Evolutionary conservation across 148 eudicot genomes (phyloP), one percentile per base, ranked within the genome.

Genomic region (Simmondsia chinensis): DNA sequence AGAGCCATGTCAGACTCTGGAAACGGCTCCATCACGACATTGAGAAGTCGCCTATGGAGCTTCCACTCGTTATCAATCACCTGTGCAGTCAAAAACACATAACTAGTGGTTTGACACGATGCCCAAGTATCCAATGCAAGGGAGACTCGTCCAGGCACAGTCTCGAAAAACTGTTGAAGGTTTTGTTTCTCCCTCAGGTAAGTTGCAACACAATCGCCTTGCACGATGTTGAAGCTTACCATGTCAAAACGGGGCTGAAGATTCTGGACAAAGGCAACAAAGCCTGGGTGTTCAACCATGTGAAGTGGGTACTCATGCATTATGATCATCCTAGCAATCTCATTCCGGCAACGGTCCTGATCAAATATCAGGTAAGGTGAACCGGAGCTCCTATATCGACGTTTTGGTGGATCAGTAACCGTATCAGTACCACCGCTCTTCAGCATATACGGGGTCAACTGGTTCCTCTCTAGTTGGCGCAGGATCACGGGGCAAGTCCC

Each of bases 21-120:
- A 44, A 70, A 79, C 0, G 94, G 94, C 43, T 77, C 96, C 89
- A 80, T 83, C 12, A 87, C 77, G 33, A 83, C 79, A 39, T 77
- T 87, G 4, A 87, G 80, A 37, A 83, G 68, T 46, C 79, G 82
- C 43, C 72, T 60, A 22, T 87, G 94, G 45, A 77, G 52, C 48
- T 77, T 83, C 80, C 83, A 77, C 36, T 87, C 96, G 20, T 30
- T 60, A 31, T 87, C 89, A 35, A 87, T 72, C 41, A 74, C 83
- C 28, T 80, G 77, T 18, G 81, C 94, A 7, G 73, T 72, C 2
- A 87, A 44, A 42, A 80, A 77, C n/a, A 80, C 70, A 47, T 80
- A 87, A 16, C 86, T 86, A 1, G 66, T 60, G 13, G 83, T 65
- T 18, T 58, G 73, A 54, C 46, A 39, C 2, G 96, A 87, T 27